These are phyloP conservation scores for Pulveroboletus sp. DNA, from an alignment of 768 basidiomycete genomes.

Conservation along the genomic window DNA sequence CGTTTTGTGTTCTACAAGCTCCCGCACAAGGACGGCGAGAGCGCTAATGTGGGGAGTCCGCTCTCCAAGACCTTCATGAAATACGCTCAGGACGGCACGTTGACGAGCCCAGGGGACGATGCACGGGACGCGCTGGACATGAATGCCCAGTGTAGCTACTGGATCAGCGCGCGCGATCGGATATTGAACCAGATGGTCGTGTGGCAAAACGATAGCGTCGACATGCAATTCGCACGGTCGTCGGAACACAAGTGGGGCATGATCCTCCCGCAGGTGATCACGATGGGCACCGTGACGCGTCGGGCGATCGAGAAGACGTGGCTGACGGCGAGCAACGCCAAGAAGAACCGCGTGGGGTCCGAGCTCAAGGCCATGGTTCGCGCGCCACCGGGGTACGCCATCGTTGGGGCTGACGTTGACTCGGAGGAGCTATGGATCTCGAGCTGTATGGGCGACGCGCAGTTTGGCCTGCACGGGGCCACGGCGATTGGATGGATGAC, in stretches of 20 bases:
- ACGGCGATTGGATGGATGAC: slow-evolving; percentile 99
- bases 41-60: slow-evolving; percentile 92
- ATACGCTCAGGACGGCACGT: slow-evolving; percentile 79
- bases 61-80: slow-evolving; percentile 87
- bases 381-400: slow-evolving; percentile 87
- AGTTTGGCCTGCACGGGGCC: slow-evolving; percentile 94
- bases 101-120: slow-evolving; percentile 76
- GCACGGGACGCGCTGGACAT: slow-evolving; percentile 84
- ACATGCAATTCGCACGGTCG: slow-evolving; percentile 48
- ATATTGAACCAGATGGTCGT: slow-evolving; percentile 91
- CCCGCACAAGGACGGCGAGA: slow-evolving; percentile 94
- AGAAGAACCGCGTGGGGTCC: slow-evolving; percentile 95
- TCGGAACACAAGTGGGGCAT: slow-evolving; percentile 67
- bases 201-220: slow-evolving; percentile 55
- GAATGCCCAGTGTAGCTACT: slow-evolving; percentile 94
- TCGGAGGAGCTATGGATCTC: slow-evolving; percentile 99
- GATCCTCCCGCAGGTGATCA: slow-evolving; percentile 92
- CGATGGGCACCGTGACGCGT: slow-evolving; percentile 98
- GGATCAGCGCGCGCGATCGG: slow-evolving; percentile 92
- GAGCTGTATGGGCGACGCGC: slow-evolving; percentile 96
- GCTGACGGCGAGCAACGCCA: slow-evolving; percentile 97
- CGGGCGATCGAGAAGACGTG: slow-evolving; percentile 97
- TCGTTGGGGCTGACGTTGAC: slow-evolving; percentile 98
- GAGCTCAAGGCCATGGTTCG: slow-evolving; percentile 98
- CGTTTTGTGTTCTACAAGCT: slow-evolving; percentile 81